Evolutionary conservation across 805 yeast species (phyloP).

Genomic region (Kluyveromyces dobzhanskii): DNA sequence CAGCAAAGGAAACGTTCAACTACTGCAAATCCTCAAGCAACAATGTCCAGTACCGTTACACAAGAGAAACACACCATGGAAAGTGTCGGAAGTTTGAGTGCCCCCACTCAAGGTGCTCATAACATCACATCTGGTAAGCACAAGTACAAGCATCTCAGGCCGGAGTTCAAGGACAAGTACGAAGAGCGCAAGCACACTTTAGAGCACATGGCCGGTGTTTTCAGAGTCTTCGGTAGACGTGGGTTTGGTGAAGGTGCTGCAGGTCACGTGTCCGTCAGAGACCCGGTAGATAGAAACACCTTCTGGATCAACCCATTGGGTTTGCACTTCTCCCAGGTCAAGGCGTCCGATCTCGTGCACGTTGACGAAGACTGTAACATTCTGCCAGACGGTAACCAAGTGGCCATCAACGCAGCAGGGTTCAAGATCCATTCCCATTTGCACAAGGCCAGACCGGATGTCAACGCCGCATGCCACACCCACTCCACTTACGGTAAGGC

Average conservation of each 20-base stretch:
- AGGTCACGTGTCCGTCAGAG: conserved; percentile 81
- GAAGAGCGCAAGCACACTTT: conserved; percentile 16
- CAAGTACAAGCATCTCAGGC: conserved; percentile 12
- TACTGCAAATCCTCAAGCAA: too few relatives aligned
- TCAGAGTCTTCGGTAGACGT: conserved; percentile 71
- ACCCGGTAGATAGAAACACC: conserved; percentile 70
- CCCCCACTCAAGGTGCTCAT: conserved; percentile 15
- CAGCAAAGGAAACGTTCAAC: too few relatives aligned
- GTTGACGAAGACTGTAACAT: conserved; percentile 50
- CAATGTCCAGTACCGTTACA: too few relatives aligned
- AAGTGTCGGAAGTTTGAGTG: not conserved
- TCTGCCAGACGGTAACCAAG: conserved; percentile 42
- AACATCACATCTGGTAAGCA: conserved; percentile 14
- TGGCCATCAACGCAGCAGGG: conserved; percentile 56
- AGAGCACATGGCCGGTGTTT: conserved; percentile 80
- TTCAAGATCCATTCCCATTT: conserved; percentile 58
- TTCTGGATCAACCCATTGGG: conserved; percentile 90
- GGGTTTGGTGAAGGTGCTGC: conserved; percentile 73
- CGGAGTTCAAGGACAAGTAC: conserved; percentile 11
- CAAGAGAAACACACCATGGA: not conserved
- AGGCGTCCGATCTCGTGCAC: conserved; percentile 55
- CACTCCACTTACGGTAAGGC: conserved; percentile 58
- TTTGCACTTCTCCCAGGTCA: conserved; percentile 57
- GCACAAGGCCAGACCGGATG: conserved; percentile 58
- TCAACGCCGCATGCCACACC: conserved; percentile 61